These are phyloP conservation scores for Fraxinus floribunda DNA, from an alignment of 305 asterid species.

Conservation along the genomic window DNA sequence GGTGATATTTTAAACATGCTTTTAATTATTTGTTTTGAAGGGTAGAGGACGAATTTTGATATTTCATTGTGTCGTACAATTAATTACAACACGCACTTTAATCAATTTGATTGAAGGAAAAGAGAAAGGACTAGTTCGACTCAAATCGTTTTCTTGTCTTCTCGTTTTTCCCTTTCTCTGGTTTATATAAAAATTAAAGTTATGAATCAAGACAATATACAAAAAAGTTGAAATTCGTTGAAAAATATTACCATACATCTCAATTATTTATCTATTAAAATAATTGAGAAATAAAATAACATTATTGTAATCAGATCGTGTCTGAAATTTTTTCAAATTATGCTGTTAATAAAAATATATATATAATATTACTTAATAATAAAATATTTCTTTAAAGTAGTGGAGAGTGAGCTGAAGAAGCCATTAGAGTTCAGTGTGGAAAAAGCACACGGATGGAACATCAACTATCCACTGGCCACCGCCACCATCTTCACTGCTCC, in stretches of 20 bases:
- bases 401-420: not conserved
- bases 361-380: not conserved
- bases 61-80: not conserved
- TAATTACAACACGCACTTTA: not conserved
- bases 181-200: no score
- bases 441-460: slow-evolving; percentile 36
- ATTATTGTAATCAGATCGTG: not conserved
- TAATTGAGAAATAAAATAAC: not conserved
- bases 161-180: no score
- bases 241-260: not conserved
- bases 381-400: not conserved
- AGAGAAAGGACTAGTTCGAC: not conserved
- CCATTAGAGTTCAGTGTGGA: slow-evolving; percentile 1
- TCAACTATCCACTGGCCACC: slow-evolving; percentile 26
- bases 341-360: not conserved
- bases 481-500: slow-evolving; percentile 24
- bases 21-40: not conserved
- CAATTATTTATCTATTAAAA: not conserved
- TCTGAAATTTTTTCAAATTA: not conserved
- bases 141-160: not conserved
- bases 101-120: not conserved
- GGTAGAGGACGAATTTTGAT: not conserved
- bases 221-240: no score
- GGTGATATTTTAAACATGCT: not conserved
- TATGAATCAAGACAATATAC: no score